These are phyloP conservation scores for Aspergillus brunneoviolaceus DNA, from an alignment of 2,329 filamentous ascomycete species.

Conservation along the genomic window DNA sequence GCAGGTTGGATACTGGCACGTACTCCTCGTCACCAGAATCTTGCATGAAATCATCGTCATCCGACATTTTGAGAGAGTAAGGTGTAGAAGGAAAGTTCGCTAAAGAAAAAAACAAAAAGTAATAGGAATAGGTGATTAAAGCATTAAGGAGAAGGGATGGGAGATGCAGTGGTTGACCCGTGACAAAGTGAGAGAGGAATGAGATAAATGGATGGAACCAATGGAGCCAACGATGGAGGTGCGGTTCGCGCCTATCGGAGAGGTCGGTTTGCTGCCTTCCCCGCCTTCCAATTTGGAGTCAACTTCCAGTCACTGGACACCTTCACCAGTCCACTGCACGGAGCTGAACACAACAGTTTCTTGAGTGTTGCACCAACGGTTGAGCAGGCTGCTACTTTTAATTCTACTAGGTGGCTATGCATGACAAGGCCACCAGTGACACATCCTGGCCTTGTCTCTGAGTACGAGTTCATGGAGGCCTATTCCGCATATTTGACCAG, in stretches of 20 bases:
- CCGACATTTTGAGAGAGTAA: conserved; percentile 59
- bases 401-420: background rate
- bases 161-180: background rate
- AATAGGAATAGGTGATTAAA: background rate
- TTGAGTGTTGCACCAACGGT: background rate
- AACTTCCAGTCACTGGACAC: background rate
- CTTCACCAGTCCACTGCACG: background rate
- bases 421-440: no score
- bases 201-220: no score
- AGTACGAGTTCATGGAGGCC: no score
- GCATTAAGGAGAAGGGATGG: background rate
- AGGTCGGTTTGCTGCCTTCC: background rate
- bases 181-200: background rate
- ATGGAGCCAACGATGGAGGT: conserved; percentile 1
- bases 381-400: background rate
- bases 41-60: conserved; percentile 90
- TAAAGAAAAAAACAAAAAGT: background rate
- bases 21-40: conserved; percentile 86
- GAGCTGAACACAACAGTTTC: background rate
- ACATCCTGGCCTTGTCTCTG: no score
- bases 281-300: background rate
- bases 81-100: background rate
- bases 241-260: conserved; percentile 21
- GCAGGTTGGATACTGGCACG: conserved; percentile 22
- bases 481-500: no score